Conservation (phyloP, 371 early-diverging fungal genomes). For the Blakeslea trispora region DNA sequence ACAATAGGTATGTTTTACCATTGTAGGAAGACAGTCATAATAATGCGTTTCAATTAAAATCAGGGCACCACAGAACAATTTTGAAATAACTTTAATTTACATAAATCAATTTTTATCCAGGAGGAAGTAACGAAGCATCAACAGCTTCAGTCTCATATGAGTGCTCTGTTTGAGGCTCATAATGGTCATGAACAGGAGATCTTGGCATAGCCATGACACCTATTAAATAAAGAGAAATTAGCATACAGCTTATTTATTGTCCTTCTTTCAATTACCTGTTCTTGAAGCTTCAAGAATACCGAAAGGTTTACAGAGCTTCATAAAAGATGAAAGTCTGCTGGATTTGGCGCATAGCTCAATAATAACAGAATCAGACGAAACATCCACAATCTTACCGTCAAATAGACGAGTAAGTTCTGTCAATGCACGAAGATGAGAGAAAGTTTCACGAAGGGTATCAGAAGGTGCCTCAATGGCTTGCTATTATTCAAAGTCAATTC, state of each 20-base stretch:
- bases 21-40: no score
- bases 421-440: conserved; percentile 79
- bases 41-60: no score
- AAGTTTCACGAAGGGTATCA: conserved; percentile 63
- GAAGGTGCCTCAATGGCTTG: conserved; percentile 34
- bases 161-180: conserved; percentile 63
- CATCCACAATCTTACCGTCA: conserved; percentile 89
- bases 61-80: background rate
- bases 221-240: no score
- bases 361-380: conserved; percentile 77
- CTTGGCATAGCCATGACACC: conserved; percentile 95
- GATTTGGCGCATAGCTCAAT: conserved; percentile 90
- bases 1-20: no score
- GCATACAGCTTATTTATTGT: no score
- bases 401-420: conserved; percentile 85
- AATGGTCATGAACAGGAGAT: conserved; percentile 73
- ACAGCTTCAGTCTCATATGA: conserved; percentile 59
- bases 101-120: conserved; percentile 66
- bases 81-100: background rate
- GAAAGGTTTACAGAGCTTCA: conserved; percentile 90
- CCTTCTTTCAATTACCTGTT: conserved; percentile 74
- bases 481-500: background rate
- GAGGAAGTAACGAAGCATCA: conserved; percentile 90
- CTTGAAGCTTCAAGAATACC: conserved; percentile 94
- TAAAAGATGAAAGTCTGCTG: conserved; percentile 85